These are phyloP conservation scores for Echeveria elegans DNA, from an alignment of 164 flowering plant genomes.

Conservation along the genomic window DNA sequence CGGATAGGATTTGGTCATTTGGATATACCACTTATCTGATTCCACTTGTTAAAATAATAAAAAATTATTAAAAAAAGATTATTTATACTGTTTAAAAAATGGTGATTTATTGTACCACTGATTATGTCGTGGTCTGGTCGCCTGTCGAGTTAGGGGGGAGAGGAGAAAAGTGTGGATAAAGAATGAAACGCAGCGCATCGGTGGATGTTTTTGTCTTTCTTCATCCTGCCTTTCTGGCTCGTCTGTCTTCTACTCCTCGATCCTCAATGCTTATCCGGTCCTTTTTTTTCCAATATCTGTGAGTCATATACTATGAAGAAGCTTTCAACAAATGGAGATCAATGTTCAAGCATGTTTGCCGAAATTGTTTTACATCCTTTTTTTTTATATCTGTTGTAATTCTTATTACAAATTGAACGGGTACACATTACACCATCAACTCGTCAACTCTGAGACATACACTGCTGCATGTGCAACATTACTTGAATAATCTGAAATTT, in stretches of 20 bases:
- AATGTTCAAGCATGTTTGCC: no score
- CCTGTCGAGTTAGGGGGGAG: background rate
- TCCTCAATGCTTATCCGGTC: background rate
- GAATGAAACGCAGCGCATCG: background rate
- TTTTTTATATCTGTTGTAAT: no score
- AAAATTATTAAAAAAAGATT: background rate
- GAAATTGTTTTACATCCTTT: no score
- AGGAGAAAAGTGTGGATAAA: background rate
- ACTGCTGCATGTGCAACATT: no score
- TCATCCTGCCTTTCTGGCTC: background rate
- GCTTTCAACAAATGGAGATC: no score
- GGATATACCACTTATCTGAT: background rate
- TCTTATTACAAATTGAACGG: no score
- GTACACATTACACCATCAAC: no score
- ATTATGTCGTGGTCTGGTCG: background rate
- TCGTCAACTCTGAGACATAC: no score
- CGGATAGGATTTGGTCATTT: slow-evolving; percentile 1
- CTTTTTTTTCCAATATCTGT: background rate
- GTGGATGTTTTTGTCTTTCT: slow-evolving; percentile 2
- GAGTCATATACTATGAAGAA: no score
- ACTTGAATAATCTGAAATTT: no score
- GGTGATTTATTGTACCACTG: background rate
- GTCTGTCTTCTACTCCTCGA: background rate
- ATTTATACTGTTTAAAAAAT: background rate
- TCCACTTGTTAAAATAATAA: background rate